Conservation (phyloP, 768 basidiomycete species). For the Lentinula detonsa region DNA sequence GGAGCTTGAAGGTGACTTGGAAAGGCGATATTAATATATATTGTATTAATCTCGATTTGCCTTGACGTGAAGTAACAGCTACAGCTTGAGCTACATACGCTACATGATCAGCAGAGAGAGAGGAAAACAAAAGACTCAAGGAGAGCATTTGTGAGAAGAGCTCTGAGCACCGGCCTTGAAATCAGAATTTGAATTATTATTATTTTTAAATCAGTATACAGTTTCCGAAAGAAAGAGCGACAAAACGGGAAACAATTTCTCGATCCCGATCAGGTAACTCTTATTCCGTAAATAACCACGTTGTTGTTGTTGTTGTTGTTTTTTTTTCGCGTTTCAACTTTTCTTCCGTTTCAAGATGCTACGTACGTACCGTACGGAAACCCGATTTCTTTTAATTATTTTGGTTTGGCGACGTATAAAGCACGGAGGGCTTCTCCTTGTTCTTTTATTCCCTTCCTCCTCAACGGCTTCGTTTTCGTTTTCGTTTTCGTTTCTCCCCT, state of each 20-base stretch:
- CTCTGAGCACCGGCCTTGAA: neutral
- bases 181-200: too few species aligned
- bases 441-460: neutral
- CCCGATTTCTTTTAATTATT: neutral
- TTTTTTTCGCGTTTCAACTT: neutral
- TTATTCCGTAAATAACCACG: neutral
- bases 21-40: neutral
- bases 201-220: neutral
- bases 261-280: neutral
- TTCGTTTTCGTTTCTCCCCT: too few species aligned
- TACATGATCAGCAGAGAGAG: neutral
- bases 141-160: neutral
- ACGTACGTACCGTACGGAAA: neutral
- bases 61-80: neutral
- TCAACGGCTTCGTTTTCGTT: neutral
- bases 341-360: neutral
- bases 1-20: neutral
- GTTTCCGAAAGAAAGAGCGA: neutral
- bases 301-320: neutral
- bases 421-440: neutral
- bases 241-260: neutral
- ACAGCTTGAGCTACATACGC: neutral
- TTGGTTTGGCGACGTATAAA: neutral
- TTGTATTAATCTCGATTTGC: neutral
- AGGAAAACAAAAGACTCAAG: neutral